These are phyloP conservation scores for Lentinula aciculospora DNA, from an alignment of 768 basidiomycete species.

Conservation along the genomic window DNA sequence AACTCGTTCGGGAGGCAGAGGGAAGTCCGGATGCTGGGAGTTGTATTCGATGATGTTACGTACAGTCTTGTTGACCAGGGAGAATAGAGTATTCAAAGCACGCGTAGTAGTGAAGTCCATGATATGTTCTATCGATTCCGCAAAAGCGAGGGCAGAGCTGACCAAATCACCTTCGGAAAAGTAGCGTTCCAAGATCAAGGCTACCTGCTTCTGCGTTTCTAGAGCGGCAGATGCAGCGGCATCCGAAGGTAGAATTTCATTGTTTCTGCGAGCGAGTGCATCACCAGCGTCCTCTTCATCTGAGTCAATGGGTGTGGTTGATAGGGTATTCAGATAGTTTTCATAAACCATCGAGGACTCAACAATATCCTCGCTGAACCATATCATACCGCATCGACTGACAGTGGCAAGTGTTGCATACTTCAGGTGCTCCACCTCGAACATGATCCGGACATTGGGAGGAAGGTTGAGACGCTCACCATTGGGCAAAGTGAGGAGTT, in stretches of 20 bases:
- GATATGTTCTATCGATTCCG: slow-evolving; percentile 89
- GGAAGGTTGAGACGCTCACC: slow-evolving; percentile 97
- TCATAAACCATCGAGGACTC: slow-evolving; percentile 88
- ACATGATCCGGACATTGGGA: slow-evolving; percentile 97
- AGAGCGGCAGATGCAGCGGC: slow-evolving; percentile 56
- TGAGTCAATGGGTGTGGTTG: slow-evolving; percentile 72
- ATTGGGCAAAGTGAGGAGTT: slow-evolving; percentile 92
- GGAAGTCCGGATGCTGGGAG: slow-evolving; percentile 91
- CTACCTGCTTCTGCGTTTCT: slow-evolving; percentile 69
- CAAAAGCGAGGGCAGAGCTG: slow-evolving; percentile 68
- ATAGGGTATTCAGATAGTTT: slow-evolving; percentile 78
- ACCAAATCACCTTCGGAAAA: slow-evolving; percentile 83
- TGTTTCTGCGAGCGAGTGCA: slow-evolving; percentile 53
- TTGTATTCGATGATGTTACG: slow-evolving; percentile 95
- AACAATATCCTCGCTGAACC: slow-evolving; percentile 98
- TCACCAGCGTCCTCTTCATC: slow-evolving; percentile 81
- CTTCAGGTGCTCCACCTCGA: slow-evolving; percentile 96
- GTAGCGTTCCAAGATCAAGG: slow-evolving; percentile 70
- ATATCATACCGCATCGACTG: slow-evolving; percentile 99
- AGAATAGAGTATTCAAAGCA: slow-evolving; percentile 93
- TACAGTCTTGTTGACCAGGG: slow-evolving; percentile 91
- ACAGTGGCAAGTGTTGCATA: slow-evolving; percentile 98
- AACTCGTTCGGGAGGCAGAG: slow-evolving; percentile 74
- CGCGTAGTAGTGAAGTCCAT: slow-evolving; percentile 97
- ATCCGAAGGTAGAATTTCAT: slow-evolving; percentile 37